Evolutionary conservation across 208 protist genomes (phyloP).

Genomic region (Crithidia sp.): DNA sequence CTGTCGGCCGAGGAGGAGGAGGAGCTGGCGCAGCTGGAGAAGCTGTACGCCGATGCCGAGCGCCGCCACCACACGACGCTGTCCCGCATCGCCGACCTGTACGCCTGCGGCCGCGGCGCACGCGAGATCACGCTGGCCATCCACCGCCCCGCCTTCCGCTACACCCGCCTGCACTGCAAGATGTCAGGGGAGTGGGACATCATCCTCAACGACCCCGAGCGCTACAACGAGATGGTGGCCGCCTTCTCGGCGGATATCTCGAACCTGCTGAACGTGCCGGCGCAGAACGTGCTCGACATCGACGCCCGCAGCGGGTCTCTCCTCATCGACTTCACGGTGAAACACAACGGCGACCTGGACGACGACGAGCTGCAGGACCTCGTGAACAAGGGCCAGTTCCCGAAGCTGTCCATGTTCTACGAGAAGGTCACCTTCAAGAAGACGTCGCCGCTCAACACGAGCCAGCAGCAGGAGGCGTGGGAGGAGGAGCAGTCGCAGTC

Average conservation of each 20-base stretch:
- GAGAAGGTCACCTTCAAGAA: slow-evolving; percentile 67
- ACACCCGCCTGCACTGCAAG: slow-evolving; percentile 65
- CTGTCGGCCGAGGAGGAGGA: slow-evolving; percentile 75
- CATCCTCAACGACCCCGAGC: slow-evolving; percentile 53
- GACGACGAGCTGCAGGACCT: slow-evolving; percentile 70
- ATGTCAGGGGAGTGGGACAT: slow-evolving; percentile 69
- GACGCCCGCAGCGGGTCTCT: slow-evolving; percentile 49
- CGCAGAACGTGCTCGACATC: slow-evolving; percentile 52
- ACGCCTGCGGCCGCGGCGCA: slow-evolving; percentile 64
- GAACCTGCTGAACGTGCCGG: slow-evolving; percentile 46
- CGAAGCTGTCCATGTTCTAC: slow-evolving; percentile 64
- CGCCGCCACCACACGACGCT: slow-evolving; percentile 61
- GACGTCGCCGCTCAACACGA: slow-evolving; percentile 69
- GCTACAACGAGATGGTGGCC: slow-evolving; percentile 39
- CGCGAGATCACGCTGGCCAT: slow-evolving; percentile 57
- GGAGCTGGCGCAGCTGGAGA: slow-evolving; percentile 75
- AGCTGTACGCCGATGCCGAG: slow-evolving; percentile 47
- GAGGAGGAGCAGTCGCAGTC: slow-evolving; percentile 21
- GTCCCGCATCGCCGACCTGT: slow-evolving; percentile 61
- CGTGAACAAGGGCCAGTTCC: slow-evolving; percentile 61
- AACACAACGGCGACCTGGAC: slow-evolving; percentile 64
- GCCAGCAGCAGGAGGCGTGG: slow-evolving; percentile 49
- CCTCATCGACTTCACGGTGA: slow-evolving; percentile 68
- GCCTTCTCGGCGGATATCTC: slow-evolving; percentile 60
- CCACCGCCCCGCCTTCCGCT: slow-evolving; percentile 44